Percentiles rank a stretch among this genome's conserved stretches.
These are phyloP conservation scores for Hapsidospora chrysogenum DNA, from an alignment of 495 filamentous ascomycete genomes.

Conservation along the genomic window DNA sequence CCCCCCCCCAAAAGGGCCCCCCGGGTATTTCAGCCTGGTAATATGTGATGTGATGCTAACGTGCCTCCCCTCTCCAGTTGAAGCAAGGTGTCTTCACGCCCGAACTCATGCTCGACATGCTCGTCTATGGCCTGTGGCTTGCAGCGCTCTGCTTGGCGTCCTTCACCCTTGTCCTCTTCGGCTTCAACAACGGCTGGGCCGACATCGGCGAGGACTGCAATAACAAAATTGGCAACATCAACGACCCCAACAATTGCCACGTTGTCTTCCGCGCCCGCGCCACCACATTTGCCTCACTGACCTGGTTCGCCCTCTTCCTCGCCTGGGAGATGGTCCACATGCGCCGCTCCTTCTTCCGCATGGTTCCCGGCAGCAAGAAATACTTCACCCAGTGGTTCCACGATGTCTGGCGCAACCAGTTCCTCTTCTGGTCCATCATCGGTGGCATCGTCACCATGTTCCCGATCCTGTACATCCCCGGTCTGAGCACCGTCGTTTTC, in stretches of 20 bases:
- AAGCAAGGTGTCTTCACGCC: slow-evolving; percentile 35
- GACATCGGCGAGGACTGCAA: slow-evolving; percentile 42
- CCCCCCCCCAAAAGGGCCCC: too few relatives aligned
- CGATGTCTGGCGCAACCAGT: slow-evolving; percentile 55
- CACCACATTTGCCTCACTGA: slow-evolving; percentile 53
- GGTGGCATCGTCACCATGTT: slow-evolving; percentile 55
- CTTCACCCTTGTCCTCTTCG: slow-evolving; percentile 50
- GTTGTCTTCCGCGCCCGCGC: slow-evolving; percentile 58
- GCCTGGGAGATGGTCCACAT: slow-evolving; percentile 61
- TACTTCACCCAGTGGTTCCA: slow-evolving; percentile 30
- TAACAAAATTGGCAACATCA: slow-evolving; percentile 35
- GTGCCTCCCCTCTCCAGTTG: not conserved
- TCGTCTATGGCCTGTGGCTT: slow-evolving; percentile 57
- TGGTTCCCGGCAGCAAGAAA: slow-evolving; percentile 36
- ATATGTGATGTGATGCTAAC: not conserved
- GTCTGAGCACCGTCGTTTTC: slow-evolving; percentile 51
- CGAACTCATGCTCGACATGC: slow-evolving; percentile 50
- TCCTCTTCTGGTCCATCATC: slow-evolving; percentile 54
- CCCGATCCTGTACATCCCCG: slow-evolving; percentile 56
- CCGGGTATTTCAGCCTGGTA: too few relatives aligned
- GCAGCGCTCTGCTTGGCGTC: slow-evolving; percentile 46
- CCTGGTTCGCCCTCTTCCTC: slow-evolving; percentile 58
- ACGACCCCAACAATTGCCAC: slow-evolving; percentile 34
- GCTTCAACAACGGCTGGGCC: slow-evolving; percentile 44
- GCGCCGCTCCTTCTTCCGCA: slow-evolving; percentile 50